Evolutionary conservation across 2,329 filamentous ascomycete genomes (phyloP).

Genomic region (Polytolypa hystricis): DNA sequence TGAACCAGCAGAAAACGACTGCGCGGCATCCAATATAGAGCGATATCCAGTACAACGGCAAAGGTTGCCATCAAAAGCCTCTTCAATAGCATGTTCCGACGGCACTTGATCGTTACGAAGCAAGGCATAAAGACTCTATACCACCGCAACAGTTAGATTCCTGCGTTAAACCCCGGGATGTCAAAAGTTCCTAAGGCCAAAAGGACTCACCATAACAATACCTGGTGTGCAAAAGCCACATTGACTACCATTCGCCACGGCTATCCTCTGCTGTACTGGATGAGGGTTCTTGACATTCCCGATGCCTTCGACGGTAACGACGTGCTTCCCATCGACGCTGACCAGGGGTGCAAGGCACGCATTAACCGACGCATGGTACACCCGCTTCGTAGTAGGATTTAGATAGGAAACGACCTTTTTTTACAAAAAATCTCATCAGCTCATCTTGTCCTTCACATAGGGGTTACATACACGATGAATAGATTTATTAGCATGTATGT

Average conservation of each 20-base stretch:
- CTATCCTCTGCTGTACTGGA: slow-evolving; percentile 81
- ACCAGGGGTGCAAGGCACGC: slow-evolving; percentile 87
- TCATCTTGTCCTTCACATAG: no score
- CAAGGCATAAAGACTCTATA: slow-evolving; percentile 75
- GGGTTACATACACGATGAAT: no score
- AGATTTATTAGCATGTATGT: background rate
- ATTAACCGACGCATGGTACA: slow-evolving; percentile 95
- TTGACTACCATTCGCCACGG: slow-evolving; percentile 83
- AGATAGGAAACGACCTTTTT: slow-evolving; percentile 68
- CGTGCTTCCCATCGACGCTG: slow-evolving; percentile 93
- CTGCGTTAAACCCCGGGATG: no score
- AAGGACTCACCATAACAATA: slow-evolving; percentile 64
- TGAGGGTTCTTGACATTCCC: slow-evolving; percentile 79
- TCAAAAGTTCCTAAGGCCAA: slow-evolving; percentile 1
- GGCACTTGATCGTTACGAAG: slow-evolving; percentile 73
- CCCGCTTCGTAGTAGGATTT: slow-evolving; percentile 81
- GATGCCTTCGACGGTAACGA: slow-evolving; percentile 95
- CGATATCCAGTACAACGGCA: slow-evolving; percentile 93
- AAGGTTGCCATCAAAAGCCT: slow-evolving; percentile 93
- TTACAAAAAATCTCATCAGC: background rate
- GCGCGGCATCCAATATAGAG: slow-evolving; percentile 86
- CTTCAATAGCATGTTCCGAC: slow-evolving; percentile 74
- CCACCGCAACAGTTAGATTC: no score
- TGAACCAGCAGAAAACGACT: slow-evolving; percentile 57
- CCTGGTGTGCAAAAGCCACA: slow-evolving; percentile 95